Conservation (phyloP, 352 stramenopile genomes). For the Phytophthora pluvialis region DNA sequence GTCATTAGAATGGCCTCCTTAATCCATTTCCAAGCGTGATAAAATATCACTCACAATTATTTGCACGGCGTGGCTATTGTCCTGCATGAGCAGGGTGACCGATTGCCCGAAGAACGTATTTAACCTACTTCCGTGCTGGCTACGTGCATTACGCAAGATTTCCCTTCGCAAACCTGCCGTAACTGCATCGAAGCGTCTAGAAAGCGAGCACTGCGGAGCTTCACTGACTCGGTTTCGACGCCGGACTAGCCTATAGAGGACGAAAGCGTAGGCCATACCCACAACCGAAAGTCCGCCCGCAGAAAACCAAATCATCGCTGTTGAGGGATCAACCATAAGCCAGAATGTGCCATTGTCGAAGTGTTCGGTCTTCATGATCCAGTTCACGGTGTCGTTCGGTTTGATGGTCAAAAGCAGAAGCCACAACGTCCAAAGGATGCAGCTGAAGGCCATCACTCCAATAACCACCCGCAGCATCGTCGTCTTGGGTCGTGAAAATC, state of each 20-base stretch:
- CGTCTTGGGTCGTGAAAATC: neutral
- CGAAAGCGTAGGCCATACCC: slow-evolving; percentile 6
- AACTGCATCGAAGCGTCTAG: neutral
- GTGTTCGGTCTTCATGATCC: slow-evolving; percentile 28
- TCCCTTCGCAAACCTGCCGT: neutral
- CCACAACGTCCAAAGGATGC: slow-evolving; percentile 28
- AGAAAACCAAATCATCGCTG: slow-evolving; percentile 9
- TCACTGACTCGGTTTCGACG: neutral
- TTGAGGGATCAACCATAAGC: slow-evolving; percentile 19
- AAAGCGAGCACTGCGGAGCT: neutral
- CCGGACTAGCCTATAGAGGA: slow-evolving; percentile 7
- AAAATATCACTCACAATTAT: slow-evolving; percentile 1
- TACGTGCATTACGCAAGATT: neutral
- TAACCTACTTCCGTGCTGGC: neutral
- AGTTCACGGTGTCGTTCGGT: slow-evolving; percentile 30
- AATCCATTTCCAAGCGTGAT: neutral
- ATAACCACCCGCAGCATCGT: slow-evolving; percentile 1
- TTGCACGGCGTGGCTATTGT: slow-evolving; percentile 6
- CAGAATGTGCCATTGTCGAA: slow-evolving; percentile 41
- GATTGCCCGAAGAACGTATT: neutral
- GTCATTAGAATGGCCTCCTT: neutral
- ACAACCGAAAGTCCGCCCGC: slow-evolving; percentile 8
- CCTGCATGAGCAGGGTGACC: neutral
- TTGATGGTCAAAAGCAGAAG: slow-evolving; percentile 26
- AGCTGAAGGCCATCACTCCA: slow-evolving; percentile 4